These are phyloP conservation scores for Sistotremastrum niveocremeum DNA, from an alignment of 768 basidiomycete genomes.

Conservation along the genomic window DNA sequence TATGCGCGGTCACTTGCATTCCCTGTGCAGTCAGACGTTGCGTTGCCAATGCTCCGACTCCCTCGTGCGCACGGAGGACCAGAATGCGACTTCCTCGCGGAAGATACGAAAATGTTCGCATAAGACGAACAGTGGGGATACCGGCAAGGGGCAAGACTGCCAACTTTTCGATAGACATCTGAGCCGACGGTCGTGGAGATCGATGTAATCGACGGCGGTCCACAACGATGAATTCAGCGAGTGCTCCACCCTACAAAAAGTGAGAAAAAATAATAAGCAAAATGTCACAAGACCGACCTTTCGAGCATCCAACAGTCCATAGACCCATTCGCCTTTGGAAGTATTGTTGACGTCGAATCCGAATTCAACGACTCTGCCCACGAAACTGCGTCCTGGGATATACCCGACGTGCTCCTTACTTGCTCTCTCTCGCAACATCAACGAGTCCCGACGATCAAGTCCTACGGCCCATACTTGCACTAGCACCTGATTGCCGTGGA, in stretches of 20 bases:
- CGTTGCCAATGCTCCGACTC: constrained; percentile 59
- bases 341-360: constrained; percentile 67
- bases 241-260: constrained; percentile 38
- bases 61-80: constrained; percentile 62
- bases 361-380: constrained; percentile 69
- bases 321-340: constrained; percentile 75
- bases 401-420: constrained; percentile 35
- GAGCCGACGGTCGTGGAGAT: constrained; percentile 45
- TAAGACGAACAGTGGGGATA: constrained; percentile 69
- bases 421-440: constrained; percentile 40
- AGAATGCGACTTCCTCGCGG: constrained; percentile 32
- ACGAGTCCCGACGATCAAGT: constrained; percentile 59
- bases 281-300: constrained; percentile 42
- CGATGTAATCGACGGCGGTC: constrained; percentile 69
- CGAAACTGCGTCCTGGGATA: constrained; percentile 79
- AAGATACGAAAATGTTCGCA: constrained; percentile 45
- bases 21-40: constrained; percentile 63
- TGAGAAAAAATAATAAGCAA: constrained; percentile 5
- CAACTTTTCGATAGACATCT: constrained; percentile 48
- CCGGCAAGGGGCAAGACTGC: constrained; percentile 71
- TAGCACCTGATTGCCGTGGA: constrained; percentile 55
- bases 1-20: constrained; percentile 66
- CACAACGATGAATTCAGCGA: constrained; percentile 78
- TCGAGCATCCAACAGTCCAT: constrained; percentile 63
- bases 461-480: constrained; percentile 88